phyloP scores from a whole-genome alignment of 805 yeast species.

The Candida endomychidarum region DNA sequence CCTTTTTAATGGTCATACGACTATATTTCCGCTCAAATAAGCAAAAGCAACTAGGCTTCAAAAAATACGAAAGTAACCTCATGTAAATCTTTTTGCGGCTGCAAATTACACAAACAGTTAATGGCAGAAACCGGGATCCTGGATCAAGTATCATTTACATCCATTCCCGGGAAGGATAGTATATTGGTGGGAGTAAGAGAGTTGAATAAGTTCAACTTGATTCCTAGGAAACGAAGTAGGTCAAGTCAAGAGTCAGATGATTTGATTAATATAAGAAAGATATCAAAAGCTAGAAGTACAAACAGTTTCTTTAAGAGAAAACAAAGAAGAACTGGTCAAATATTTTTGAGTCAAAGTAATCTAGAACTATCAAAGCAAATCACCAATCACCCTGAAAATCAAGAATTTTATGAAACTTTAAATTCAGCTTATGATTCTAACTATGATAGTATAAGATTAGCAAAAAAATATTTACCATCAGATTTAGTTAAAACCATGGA shows the following conservation, averaged over 20 bases:
- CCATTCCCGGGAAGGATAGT: background rate
- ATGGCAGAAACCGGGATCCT: conserved; percentile 5
- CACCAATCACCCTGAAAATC: background rate
- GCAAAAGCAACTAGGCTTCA: no score
- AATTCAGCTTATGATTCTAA: background rate
- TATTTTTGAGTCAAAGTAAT: conserved; percentile 7
- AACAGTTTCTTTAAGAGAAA: conserved; percentile 13
- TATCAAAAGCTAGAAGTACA: conserved; percentile 4
- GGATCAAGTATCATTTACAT: conserved; percentile 9
- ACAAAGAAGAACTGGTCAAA: conserved; percentile 14
- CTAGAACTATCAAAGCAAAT: no score
- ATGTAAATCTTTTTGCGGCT: background rate
- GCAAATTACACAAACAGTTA: background rate
- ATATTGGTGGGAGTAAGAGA: no score
- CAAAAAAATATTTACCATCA: conserved; percentile 5
- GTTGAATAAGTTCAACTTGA: no score
- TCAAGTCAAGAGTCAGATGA: background rate
- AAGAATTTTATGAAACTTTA: background rate
- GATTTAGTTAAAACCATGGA: conserved; percentile 6
- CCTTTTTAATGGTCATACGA: no score
- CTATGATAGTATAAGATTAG: conserved; percentile 3
- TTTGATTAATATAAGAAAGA: background rate
- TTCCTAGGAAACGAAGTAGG: background rate
- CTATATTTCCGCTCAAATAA: no score
- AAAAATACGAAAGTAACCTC: no score